Evolutionary conservation across 2,329 filamentous ascomycete genomes (phyloP).

Genomic region (Ascochyta koolunga): DNA sequence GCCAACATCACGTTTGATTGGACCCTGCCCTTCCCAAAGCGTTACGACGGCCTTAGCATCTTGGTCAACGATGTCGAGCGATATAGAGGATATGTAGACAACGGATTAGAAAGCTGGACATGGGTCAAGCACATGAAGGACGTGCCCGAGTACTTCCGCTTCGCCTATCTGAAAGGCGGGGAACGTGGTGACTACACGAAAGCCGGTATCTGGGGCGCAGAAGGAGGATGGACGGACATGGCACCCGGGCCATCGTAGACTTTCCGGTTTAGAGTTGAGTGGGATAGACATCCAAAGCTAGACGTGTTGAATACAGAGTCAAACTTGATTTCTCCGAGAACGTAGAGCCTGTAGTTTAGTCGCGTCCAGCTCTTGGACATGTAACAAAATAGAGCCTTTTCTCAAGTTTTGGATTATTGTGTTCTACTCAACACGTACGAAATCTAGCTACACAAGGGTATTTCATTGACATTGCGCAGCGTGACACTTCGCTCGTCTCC

Average conservation of each 20-base stretch:
- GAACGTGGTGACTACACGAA: slow-evolving; percentile 73
- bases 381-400: too few species aligned
- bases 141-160: slow-evolving; percentile 75
- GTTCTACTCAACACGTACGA: too few species aligned
- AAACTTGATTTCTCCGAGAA: too few species aligned
- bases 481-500: too few species aligned
- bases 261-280: too few species aligned
- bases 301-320: not conserved
- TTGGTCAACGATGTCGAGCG: slow-evolving; percentile 87
- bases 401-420: too few species aligned
- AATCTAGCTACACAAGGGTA: too few species aligned
- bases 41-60: slow-evolving; percentile 77
- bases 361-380: too few species aligned
- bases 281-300: not conserved
- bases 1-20: slow-evolving; percentile 69
- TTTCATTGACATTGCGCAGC: too few species aligned
- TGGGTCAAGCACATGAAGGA: slow-evolving; percentile 61
- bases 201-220: slow-evolving; percentile 71
- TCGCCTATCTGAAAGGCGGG: slow-evolving; percentile 73
- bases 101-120: slow-evolving; percentile 54
- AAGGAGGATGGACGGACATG: slow-evolving; percentile 72
- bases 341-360: too few species aligned
- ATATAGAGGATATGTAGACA: slow-evolving; percentile 59
- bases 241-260: slow-evolving; percentile 58
- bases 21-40: slow-evolving; percentile 52